Conservation (phyloP, 495 filamentous ascomycete genomes). For the Aspergillus leporis region DNA sequence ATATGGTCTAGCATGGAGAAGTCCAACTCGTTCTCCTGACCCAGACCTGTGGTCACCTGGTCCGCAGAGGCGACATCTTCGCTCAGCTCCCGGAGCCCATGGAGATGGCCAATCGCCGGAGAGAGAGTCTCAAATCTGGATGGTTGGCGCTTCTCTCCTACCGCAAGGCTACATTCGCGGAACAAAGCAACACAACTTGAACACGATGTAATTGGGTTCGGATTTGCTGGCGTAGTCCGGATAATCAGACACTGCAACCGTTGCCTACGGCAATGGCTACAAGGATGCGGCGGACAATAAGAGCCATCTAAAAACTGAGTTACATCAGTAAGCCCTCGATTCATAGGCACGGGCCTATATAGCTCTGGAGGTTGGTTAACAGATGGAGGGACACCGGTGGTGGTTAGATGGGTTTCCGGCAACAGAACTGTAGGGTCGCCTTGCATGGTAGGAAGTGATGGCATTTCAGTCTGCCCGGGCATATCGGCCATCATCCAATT, state of each 20-base stretch:
- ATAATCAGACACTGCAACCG: constrained; percentile 49
- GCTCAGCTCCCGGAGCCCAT: constrained; percentile 40
- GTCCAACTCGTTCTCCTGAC: background rate
- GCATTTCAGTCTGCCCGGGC: background rate
- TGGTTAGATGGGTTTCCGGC: background rate
- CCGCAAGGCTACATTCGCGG: constrained; percentile 66
- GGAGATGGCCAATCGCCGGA: constrained; percentile 44
- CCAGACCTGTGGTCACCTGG: constrained; percentile 2
- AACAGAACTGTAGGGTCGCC: background rate
- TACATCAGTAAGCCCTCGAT: constrained; percentile 27
- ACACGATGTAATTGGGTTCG: constrained; percentile 62
- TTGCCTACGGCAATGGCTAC: constrained; percentile 42
- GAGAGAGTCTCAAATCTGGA: constrained; percentile 47
- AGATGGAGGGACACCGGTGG: background rate
- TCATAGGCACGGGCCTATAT: background rate
- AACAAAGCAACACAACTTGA: constrained; percentile 78
- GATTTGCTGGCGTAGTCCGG: constrained; percentile 44
- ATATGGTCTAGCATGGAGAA: background rate
- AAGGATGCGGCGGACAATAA: constrained; percentile 39
- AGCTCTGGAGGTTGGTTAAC: background rate
- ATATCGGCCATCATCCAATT: background rate
- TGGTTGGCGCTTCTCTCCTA: constrained; percentile 43
- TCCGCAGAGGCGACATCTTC: constrained; percentile 16
- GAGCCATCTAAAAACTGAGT: constrained; percentile 47
- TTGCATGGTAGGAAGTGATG: background rate